These are phyloP conservation scores for Didymella arachidicola DNA, from an alignment of 2,329 filamentous ascomycete species.

Conservation along the genomic window DNA sequence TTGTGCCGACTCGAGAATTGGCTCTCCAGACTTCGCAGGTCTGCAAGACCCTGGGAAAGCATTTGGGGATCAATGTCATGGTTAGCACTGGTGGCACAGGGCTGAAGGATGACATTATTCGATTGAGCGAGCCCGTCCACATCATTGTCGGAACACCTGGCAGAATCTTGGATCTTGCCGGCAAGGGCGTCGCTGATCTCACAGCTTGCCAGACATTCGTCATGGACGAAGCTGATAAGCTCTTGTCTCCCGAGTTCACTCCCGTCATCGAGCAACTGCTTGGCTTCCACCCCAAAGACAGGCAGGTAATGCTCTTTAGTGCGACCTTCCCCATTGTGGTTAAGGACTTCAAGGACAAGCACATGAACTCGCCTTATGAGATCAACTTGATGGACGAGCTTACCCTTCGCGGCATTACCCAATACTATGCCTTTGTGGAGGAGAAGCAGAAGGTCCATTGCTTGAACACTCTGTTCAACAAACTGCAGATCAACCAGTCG, in stretches of 20 bases:
- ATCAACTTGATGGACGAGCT: slow-evolving; percentile 99
- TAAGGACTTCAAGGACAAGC: slow-evolving; percentile 97
- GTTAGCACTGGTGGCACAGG: slow-evolving; percentile 97
- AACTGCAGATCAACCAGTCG: slow-evolving; percentile 99
- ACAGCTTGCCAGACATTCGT: slow-evolving; percentile 97
- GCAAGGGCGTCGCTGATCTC: slow-evolving; percentile 95
- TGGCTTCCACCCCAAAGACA: slow-evolving; percentile 93
- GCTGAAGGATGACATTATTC: slow-evolving; percentile 94
- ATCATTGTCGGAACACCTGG: slow-evolving; percentile 97
- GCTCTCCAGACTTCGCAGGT: slow-evolving; percentile 99
- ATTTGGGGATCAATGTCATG: slow-evolving; percentile 98
- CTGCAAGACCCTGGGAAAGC: slow-evolving; percentile 97
- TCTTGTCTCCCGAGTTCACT: slow-evolving; percentile 95
- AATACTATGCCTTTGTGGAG: slow-evolving; percentile 99
- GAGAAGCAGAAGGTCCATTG: slow-evolving; percentile 99
- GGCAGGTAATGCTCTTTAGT: slow-evolving; percentile 99
- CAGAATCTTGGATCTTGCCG: slow-evolving; percentile 92
- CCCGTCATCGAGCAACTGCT: slow-evolving; percentile 96
- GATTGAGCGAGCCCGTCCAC: slow-evolving; percentile 91
- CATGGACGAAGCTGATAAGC: slow-evolving; percentile 99
- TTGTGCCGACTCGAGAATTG: slow-evolving; percentile 95
- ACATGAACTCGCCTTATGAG: slow-evolving; percentile 95
- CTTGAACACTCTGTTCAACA: slow-evolving; percentile 97
- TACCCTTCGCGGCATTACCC: slow-evolving; percentile 95
- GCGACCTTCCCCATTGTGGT: slow-evolving; percentile 97